Percentiles rank a stretch among this genome's conserved stretches.
Conservation (phyloP, 2,329 filamentous ascomycete species). For the Leptodontidium sp. region DNA sequence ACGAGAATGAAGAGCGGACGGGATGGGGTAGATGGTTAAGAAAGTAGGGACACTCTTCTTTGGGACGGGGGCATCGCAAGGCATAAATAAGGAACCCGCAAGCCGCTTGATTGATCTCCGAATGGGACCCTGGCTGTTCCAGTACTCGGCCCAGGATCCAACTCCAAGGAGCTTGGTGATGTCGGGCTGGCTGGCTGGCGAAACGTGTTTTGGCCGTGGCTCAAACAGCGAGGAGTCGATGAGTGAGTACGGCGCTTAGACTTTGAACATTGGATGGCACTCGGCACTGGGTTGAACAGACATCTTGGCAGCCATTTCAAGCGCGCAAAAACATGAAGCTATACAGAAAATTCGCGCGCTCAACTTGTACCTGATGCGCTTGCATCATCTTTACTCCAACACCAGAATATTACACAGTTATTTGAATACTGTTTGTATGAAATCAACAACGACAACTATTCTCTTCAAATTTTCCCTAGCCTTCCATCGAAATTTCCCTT, state of each 20-base stretch:
- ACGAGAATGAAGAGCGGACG: slow-evolving; percentile 21
- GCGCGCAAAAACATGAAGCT: slow-evolving; percentile 18
- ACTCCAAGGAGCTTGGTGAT: slow-evolving; percentile 12
- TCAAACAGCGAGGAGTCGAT: slow-evolving; percentile 28
- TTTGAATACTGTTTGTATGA: not conserved
- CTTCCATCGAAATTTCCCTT: slow-evolving; percentile 13
- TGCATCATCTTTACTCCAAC: not conserved
- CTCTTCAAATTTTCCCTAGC: slow-evolving; percentile 2
- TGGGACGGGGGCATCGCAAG: slow-evolving; percentile 31
- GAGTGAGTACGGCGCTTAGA: slow-evolving; percentile 23
- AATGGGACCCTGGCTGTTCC: slow-evolving; percentile 22
- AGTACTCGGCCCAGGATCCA: slow-evolving; percentile 17
- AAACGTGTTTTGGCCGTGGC: slow-evolving; percentile 38
- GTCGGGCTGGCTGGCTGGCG: slow-evolving; percentile 28
- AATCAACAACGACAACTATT: not conserved
- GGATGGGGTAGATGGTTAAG: slow-evolving; percentile 12
- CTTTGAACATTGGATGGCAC: slow-evolving; percentile 34
- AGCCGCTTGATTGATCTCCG: slow-evolving; percentile 36
- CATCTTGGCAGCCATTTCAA: slow-evolving; percentile 10
- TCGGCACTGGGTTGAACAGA: not conserved
- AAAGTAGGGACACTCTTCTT: slow-evolving; percentile 26
- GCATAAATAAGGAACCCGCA: slow-evolving; percentile 40
- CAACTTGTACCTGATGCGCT: not conserved
- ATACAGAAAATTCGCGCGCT: slow-evolving; percentile 15
- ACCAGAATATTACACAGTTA: not conserved